These are phyloP conservation scores for Mytilinidion resinicola DNA, from an alignment of 495 filamentous ascomycete genomes.

Conservation along the genomic window DNA sequence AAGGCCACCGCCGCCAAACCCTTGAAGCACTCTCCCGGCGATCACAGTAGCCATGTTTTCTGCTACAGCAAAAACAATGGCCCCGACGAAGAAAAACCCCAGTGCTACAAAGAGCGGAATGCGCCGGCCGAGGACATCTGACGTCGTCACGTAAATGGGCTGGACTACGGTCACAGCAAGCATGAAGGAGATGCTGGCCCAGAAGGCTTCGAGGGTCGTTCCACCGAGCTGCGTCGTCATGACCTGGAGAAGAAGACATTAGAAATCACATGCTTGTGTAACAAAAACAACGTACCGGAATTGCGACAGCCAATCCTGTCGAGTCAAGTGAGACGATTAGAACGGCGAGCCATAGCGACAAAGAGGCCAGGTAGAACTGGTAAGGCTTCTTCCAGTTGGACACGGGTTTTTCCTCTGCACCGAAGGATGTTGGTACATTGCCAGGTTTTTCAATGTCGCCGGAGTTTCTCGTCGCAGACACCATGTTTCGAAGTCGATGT, in stretches of 20 bases:
- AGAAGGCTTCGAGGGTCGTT: constrained; percentile 16
- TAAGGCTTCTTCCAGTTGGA: not conserved
- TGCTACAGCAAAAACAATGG: constrained; percentile 10
- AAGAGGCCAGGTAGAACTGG: not conserved
- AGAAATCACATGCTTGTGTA: not conserved
- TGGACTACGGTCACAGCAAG: constrained; percentile 11
- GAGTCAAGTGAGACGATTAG: not conserved
- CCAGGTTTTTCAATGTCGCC: too few species aligned
- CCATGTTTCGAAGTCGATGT: too few species aligned
- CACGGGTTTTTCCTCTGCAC: too few species aligned
- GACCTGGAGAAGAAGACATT: constrained; percentile 1
- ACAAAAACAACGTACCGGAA: not conserved
- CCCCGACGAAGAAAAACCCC: constrained; percentile 9
- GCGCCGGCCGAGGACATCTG: constrained; percentile 13
- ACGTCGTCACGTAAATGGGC: constrained; percentile 14
- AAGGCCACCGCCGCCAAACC: constrained; percentile 12
- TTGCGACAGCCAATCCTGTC: not conserved
- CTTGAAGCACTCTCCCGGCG: constrained; percentile 9
- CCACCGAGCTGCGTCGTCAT: constrained; percentile 5
- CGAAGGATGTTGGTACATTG: too few species aligned
- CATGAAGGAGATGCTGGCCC: constrained; percentile 13
- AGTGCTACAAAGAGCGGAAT: not conserved
- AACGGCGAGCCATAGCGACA: not conserved
- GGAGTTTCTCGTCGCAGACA: too few species aligned
- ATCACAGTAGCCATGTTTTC: constrained; percentile 8